phyloP scores from a whole-genome alignment of 305 asterid species.

The Rubia tinctorum region DNA sequence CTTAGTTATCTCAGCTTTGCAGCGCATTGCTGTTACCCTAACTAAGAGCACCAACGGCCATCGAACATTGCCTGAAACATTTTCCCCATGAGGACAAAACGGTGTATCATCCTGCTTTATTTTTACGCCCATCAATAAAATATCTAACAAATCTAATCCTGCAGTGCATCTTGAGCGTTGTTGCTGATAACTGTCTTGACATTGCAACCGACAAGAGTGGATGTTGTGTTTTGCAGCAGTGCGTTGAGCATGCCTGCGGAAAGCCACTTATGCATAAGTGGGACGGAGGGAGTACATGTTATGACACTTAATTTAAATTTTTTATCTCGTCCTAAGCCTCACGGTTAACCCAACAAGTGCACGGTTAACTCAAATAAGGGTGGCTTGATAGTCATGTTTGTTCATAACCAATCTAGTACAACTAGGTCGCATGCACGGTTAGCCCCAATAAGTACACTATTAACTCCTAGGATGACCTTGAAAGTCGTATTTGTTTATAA shows the following conservation, averaged over 20 bases:
- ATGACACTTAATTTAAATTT: too few relatives aligned
- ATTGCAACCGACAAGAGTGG: slow-evolving; percentile 62
- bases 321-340: too few relatives aligned
- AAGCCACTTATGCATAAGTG: too few relatives aligned
- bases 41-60: slow-evolving; percentile 44
- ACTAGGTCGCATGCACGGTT: too few relatives aligned
- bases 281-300: too few relatives aligned
- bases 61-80: slow-evolving; percentile 36
- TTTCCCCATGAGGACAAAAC: slow-evolving; percentile 37
- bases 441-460: too few relatives aligned
- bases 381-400: too few relatives aligned
- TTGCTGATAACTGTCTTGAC: slow-evolving; percentile 50
- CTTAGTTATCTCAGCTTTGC: slow-evolving; percentile 25
- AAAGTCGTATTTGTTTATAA: too few relatives aligned
- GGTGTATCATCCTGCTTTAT: slow-evolving; percentile 36
- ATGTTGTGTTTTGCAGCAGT: slow-evolving; percentile 57
- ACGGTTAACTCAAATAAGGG: too few relatives aligned
- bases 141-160: not conserved
- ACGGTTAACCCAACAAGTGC: too few relatives aligned
- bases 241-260: slow-evolving; percentile 35
- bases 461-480: too few relatives aligned
- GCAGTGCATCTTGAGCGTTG: slow-evolving; percentile 46
- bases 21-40: slow-evolving; percentile 34
- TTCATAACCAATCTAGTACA: too few relatives aligned
- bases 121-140: not conserved